phyloP scores from a whole-genome alignment of 805 yeast genomes.

The Saturnispora besseyi region DNA sequence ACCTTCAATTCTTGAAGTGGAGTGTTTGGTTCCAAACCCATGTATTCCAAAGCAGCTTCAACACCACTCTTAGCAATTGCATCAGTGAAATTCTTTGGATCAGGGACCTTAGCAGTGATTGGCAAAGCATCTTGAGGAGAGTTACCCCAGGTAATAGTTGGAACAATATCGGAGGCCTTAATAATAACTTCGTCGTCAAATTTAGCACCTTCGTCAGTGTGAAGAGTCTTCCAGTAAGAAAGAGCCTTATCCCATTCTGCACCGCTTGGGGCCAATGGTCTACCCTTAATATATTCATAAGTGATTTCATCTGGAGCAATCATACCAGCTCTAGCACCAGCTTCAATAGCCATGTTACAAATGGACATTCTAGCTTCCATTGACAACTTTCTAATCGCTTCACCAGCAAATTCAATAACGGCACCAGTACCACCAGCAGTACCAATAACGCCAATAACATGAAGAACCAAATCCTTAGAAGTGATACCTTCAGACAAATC shows the following conservation, averaged over 20 bases:
- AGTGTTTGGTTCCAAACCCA: conserved; percentile 81
- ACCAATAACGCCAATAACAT: conserved; percentile 93
- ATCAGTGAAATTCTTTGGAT: conserved; percentile 66
- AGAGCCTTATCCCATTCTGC: conserved; percentile 94
- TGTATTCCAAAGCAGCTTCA: conserved; percentile 85
- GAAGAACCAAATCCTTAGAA: conserved; percentile 89
- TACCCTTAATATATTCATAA: conserved; percentile 79
- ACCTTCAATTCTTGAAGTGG: conserved; percentile 66
- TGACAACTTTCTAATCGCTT: conserved; percentile 79
- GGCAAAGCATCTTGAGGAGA: conserved; percentile 99
- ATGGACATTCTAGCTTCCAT: conserved; percentile 99
- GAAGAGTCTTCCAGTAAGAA: conserved; percentile 79
- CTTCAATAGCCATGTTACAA: conserved; percentile 99
- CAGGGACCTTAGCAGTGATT: conserved; percentile 83
- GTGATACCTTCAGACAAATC: conserved; percentile 83
- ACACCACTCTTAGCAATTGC: conserved; percentile 74
- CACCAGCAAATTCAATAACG: conserved; percentile 95
- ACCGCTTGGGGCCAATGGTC: conserved; percentile 93
- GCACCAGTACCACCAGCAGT: conserved; percentile 99
- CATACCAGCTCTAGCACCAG: conserved; percentile 99
- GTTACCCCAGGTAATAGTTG: conserved; percentile 99
- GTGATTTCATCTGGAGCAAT: conserved; percentile 91
- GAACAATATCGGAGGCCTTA: conserved; percentile 76
- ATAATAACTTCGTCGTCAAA: conserved; percentile 80
- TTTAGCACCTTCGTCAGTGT: conserved; percentile 81